phyloP scores from a whole-genome alignment of 2,329 filamentous ascomycete genomes.

The Phialophora tarda region DNA sequence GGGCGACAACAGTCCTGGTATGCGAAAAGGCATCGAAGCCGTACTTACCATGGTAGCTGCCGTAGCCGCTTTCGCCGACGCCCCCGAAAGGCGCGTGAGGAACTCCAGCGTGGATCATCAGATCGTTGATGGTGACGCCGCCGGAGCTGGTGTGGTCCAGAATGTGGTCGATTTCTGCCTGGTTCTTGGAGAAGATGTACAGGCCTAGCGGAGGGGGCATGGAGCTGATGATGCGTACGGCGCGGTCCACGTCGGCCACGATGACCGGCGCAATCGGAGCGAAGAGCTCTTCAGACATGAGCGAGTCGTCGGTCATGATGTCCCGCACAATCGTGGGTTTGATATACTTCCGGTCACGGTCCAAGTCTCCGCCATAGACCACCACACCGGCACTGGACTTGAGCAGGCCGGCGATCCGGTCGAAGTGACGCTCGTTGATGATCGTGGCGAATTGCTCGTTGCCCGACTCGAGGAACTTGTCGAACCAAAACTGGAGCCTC shows the following conservation, averaged over 20 bases:
- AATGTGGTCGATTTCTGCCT: conserved; percentile 45
- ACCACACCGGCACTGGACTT: conserved; percentile 47
- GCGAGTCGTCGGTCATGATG: conserved; percentile 45
- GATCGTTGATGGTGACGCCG: conserved; percentile 59
- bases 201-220: conserved; percentile 49
- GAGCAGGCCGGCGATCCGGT: conserved; percentile 49
- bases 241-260: conserved; percentile 41
- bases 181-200: conserved; percentile 50
- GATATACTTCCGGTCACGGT: conserved; percentile 44
- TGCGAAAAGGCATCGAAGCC: conserved; percentile 53
- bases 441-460: conserved; percentile 45
- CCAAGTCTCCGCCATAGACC: conserved; percentile 45
- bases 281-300: conserved; percentile 55
- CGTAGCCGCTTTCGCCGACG: conserved; percentile 56
- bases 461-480: conserved; percentile 43
- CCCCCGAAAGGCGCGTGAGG: conserved; percentile 57
- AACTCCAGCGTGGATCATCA: conserved; percentile 52
- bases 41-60: conserved; percentile 57
- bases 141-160: conserved; percentile 52
- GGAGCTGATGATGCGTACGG: conserved; percentile 41
- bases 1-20: conserved; percentile 40
- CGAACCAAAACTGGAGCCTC: conserved; percentile 45
- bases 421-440: conserved; percentile 52
- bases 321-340: conserved; percentile 50
- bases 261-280: conserved; percentile 53